Base-by-base conservation (phyloP, 1,284 basidiomycete genomes). In the Hemileia vastatrix region DNA sequence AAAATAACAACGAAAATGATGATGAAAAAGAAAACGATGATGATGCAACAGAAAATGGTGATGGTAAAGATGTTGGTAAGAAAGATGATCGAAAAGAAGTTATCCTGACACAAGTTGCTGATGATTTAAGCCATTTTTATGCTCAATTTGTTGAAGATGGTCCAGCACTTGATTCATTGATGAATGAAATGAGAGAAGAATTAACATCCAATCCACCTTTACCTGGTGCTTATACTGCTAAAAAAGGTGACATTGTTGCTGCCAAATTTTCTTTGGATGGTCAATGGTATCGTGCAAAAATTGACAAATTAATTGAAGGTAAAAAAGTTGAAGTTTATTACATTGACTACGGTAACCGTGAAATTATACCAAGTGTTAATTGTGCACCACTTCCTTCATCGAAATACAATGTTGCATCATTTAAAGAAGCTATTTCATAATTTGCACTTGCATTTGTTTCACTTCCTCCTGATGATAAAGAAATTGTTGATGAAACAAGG, bases 211-310 rank as follows among this genome's bases (percentile, higher is more conserved):
- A 84, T 18, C 76, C 82, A 3, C 77, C 81, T 5, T 73, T 82
- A 4, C 79, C 86, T 0, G 70, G 84, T 27, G 82, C 81, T 55
- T 93, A 90, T 72, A 78, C 80, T 3, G 93, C 91, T 1, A 84
- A 83, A 72, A 83, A 81, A 18, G 92, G 92, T 27, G 92, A 96
- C 65, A 80, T 95, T 21, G 89, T 97, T 18, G 90, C 90, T 21
- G 92, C 80, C 6, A 88, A 87, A 74, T 90, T 88, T 77, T 87
- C 86, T 19, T 66, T 77, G 60, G 91, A 95, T 76, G 86, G 88
- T 23, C 82, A 86, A 64, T 96, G 92, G 92, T 96, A 95, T 77
- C 87, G 92, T 61, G 92, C 92, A 47, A 87, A 85, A 78, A 85
- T 95, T 66, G 40, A 80, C 84, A 23, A 92, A 87, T 36, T 83